These are phyloP conservation scores for Plectosphaerella sp. DNA, from an alignment of 2,329 filamentous ascomycete species.

Conservation along the genomic window DNA sequence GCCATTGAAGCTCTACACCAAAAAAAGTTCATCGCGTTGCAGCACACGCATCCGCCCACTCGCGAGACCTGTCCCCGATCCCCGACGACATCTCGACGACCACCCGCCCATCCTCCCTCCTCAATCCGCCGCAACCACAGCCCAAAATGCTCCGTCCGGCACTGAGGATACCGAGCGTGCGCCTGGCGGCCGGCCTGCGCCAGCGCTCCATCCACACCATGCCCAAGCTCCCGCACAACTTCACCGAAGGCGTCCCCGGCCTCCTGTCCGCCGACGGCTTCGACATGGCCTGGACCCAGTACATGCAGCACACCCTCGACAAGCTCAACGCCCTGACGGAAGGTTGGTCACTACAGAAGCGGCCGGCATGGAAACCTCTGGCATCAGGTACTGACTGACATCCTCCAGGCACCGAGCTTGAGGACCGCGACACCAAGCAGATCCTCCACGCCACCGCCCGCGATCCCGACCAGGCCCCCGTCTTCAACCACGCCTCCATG, in stretches of 20 bases:
- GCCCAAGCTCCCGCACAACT: conserved; percentile 41
- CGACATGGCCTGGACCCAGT: conserved; percentile 74
- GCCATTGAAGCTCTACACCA: not conserved
- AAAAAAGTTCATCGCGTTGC: not conserved
- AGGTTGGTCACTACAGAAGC: conserved; percentile 64
- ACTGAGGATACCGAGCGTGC: conserved; percentile 46
- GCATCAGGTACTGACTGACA: not conserved
- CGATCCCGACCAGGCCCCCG: conserved; percentile 68
- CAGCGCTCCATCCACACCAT: conserved; percentile 39
- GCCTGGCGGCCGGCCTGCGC: conserved; percentile 29
- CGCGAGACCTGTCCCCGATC: not conserved
- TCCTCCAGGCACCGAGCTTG: conserved; percentile 47
- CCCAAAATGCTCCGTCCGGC: conserved; percentile 47
- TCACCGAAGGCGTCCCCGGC: conserved; percentile 55
- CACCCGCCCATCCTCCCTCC: not conserved
- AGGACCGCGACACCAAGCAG: conserved; percentile 56
- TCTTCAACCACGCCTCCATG: conserved; percentile 97
- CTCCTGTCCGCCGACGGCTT: conserved; percentile 69
- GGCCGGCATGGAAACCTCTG: no score
- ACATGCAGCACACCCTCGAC: conserved; percentile 69
- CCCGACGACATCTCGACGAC: not conserved
- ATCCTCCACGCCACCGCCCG: conserved; percentile 74
- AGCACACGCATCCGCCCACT: not conserved
- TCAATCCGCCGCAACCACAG: conserved; percentile 9
- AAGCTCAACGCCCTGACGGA: conserved; percentile 71